A percentile compares a stretch with the other conserved stretches of the same genome.
These are phyloP conservation scores for button mushroom (Agaricus bisporus) DNA, from an alignment of 768 basidiomycete genomes.

Conservation along the genomic window DNA sequence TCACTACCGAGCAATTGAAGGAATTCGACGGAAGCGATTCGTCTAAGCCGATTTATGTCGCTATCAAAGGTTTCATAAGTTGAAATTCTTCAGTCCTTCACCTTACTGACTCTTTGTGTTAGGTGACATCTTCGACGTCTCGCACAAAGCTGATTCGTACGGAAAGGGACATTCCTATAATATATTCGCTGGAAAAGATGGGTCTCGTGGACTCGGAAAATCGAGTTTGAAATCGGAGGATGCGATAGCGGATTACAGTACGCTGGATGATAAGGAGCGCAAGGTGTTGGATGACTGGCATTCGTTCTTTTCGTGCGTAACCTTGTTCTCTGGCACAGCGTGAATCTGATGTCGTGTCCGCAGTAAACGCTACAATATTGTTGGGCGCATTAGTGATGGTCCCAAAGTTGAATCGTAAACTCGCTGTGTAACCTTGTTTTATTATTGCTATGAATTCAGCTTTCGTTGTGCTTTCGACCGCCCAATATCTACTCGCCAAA, in stretches of 20 bases:
- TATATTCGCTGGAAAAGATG: slow-evolving; percentile 93
- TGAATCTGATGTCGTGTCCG: background rate
- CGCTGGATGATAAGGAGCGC: slow-evolving; percentile 60
- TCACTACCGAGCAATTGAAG: slow-evolving; percentile 62
- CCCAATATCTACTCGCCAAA: too few relatives aligned
- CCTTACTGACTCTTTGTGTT: background rate
- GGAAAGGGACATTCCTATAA: slow-evolving; percentile 75
- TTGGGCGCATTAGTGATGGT: slow-evolving; percentile 64
- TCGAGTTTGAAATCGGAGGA: slow-evolving; percentile 83
- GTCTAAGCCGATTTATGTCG: slow-evolving; percentile 75
- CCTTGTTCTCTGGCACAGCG: background rate
- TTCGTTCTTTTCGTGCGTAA: slow-evolving; percentile 75
- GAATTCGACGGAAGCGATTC: slow-evolving; percentile 64
- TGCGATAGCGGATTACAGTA: slow-evolving; percentile 83
- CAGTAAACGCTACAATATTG: slow-evolving; percentile 84
- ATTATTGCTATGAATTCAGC: too few relatives aligned
- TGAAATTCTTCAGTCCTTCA: too few relatives aligned
- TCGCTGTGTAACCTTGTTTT: background rate
- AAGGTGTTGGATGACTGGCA: slow-evolving; percentile 90
- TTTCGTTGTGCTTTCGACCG: too few relatives aligned
- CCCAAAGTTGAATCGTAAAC: slow-evolving; percentile 6
- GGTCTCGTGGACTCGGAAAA: slow-evolving; percentile 82
- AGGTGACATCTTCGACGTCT: slow-evolving; percentile 91
- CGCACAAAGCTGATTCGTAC: slow-evolving; percentile 81
- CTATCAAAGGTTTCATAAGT: slow-evolving; percentile 61